Conservation (phyloP, 306 rosid species). For the Castanea sativa region DNA sequence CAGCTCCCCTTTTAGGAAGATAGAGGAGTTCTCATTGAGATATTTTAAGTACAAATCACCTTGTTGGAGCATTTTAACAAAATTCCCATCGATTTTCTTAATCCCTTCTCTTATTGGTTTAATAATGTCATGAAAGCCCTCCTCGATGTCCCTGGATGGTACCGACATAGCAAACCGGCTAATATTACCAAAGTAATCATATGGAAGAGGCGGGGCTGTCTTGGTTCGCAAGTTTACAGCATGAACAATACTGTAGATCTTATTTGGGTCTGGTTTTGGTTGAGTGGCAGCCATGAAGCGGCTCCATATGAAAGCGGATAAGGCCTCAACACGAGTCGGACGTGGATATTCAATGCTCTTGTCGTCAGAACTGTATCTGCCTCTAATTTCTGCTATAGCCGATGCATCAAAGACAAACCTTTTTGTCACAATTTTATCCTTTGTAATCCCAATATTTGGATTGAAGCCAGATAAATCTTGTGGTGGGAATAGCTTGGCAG, state of each 20-base stretch:
- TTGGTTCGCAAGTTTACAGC: constrained; percentile 37
- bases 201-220: constrained; percentile 32
- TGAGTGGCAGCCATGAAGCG: constrained; percentile 18
- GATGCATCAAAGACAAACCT: constrained; percentile 21
- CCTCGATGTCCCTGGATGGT: neutral
- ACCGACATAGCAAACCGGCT: neutral
- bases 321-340: neutral
- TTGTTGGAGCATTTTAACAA: neutral
- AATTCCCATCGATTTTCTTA: constrained; percentile 5
- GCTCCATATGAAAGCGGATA: constrained; percentile 39
- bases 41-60: neutral
- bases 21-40: neutral
- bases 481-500: constrained; percentile 12
- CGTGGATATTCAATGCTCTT: neutral
- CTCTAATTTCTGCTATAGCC: neutral
- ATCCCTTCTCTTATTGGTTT: constrained; percentile 15
- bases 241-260: constrained; percentile 7
- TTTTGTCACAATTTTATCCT: constrained; percentile 11
- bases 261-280: neutral
- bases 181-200: constrained; percentile 32
- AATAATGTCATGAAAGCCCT: constrained; percentile 3
- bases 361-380: neutral
- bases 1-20: neutral
- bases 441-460: neutral
- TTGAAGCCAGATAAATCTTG: constrained; percentile 2